A percentile compares a stretch with the other conserved stretches of the same genome.
These are phyloP conservation scores for Botrytis deweyae DNA, from an alignment of 2,329 filamentous ascomycete species.

Conservation along the genomic window DNA sequence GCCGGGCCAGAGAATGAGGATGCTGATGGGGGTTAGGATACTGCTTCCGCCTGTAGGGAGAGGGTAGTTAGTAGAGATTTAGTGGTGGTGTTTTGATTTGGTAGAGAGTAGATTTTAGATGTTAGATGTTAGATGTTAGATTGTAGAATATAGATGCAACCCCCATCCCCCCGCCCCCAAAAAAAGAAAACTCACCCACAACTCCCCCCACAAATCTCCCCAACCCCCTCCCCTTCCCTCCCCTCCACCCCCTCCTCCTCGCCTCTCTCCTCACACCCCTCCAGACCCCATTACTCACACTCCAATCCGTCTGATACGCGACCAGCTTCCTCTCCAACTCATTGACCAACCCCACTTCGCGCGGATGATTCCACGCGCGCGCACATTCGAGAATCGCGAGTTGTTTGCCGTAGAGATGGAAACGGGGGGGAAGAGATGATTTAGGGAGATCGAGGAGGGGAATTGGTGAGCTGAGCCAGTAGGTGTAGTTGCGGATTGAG, in stretches of 20 bases:
- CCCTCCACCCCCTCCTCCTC: background rate
- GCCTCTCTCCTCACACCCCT: background rate
- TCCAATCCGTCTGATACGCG: conserved; percentile 11
- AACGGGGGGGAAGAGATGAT: conserved; percentile 9
- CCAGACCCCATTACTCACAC: background rate
- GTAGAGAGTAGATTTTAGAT: too few species aligned
- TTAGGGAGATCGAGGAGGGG: conserved; percentile 6
- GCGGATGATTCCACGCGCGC: background rate
- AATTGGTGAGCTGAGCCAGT: conserved; percentile 19
- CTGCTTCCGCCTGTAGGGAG: background rate
- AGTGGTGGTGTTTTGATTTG: too few species aligned
- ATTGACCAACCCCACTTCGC: accelerated
- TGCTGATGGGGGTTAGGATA: background rate
- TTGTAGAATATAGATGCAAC: too few species aligned
- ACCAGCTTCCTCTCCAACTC: background rate
- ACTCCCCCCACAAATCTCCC: background rate
- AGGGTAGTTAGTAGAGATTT: background rate
- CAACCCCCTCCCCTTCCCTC: too few species aligned
- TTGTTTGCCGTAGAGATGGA: conserved; percentile 23
- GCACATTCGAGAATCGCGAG: conserved; percentile 28
- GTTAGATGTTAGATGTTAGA: too few species aligned
- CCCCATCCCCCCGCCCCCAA: too few species aligned
- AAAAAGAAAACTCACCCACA: background rate
- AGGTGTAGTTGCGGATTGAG: conserved; percentile 24
- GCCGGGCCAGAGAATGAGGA: background rate